These are phyloP conservation scores for Thermoascus crustaceus DNA, from an alignment of 2,329 filamentous ascomycete genomes.

Conservation along the genomic window DNA sequence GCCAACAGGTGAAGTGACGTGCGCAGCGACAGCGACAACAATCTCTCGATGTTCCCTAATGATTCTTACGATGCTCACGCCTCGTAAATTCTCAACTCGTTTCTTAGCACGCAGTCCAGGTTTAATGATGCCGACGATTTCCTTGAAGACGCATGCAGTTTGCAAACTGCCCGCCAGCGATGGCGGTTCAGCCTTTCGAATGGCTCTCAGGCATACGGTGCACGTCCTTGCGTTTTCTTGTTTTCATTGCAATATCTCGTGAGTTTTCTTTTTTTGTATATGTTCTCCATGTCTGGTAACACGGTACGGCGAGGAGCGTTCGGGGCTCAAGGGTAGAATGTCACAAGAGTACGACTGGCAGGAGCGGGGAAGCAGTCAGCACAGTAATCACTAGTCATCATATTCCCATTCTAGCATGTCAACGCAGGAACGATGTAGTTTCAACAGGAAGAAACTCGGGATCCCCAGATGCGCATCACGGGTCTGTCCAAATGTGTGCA, in stretches of 20 bases:
- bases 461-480: too few species aligned
- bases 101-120: conserved; percentile 29
- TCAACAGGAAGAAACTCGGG: too few species aligned
- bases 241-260: neutral
- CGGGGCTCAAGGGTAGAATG: neutral
- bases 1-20: conserved; percentile 55
- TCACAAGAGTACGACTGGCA: too few species aligned
- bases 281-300: neutral
- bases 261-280: neutral
- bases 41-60: neutral
- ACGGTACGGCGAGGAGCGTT: neutral
- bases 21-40: neutral
- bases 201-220: conserved; percentile 16
- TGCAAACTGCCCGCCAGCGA: conserved; percentile 36
- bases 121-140: conserved; percentile 47
- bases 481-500: too few species aligned
- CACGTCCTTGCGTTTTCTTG: neutral
- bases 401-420: too few species aligned
- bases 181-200: conserved; percentile 31
- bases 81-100: conserved; percentile 8
- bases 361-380: too few species aligned
- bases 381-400: too few species aligned
- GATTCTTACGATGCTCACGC: conserved; percentile 3
- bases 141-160: conserved; percentile 43
- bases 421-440: too few species aligned